Evolutionary conservation across 2,329 filamentous ascomycete species (phyloP), one percentile per base, ranked within the genome.

Genomic region (Penicillium janthinellum): DNA sequence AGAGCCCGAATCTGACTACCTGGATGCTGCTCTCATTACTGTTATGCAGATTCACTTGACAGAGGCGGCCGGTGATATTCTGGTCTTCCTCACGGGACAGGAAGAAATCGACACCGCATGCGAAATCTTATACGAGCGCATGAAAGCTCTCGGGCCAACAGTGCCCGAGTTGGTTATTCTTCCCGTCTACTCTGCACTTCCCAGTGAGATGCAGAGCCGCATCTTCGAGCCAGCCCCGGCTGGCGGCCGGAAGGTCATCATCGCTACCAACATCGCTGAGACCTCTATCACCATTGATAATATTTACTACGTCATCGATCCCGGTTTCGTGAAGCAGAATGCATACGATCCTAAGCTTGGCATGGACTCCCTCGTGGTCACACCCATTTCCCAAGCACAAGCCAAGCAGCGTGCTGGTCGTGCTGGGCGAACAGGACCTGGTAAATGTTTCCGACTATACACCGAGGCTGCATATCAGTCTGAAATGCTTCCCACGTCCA

Each of bases 21-120:
- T 99, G 14, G 95, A 98, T 74, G 88, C 93, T 1, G 92, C 95
- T 0, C 81, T 99, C n/a, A 90, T 93, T 14, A 98, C 95, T 0
- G 92, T 97, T 50, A 97, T 99, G 94, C 92, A 98, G 72, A 98
- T 99, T 56, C 95, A 99, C 73, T 79, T 99, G 17, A 95, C 90
- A 1, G 95, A 99, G 71, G 92, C 93, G 6, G 84, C 88, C 17
- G 95, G 95, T 65, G 96, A 99, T 71, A 97, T 99, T 54, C 79
- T 99, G n/a, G 82, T 99, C 1, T 99, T 99, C 80, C 83, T 99
- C 68, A 99, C 96, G 0, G 95, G 95, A 5, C 93, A 97, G 72
- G 95, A 99, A 76, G 96, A 99, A 76, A 99, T 99, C 64, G 95
- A 99, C 71, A 96, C 92, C 0, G 88, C 90, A 22, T 96, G 92